Percentiles rank a stretch among this genome's conserved stretches.
These are phyloP conservation scores for Magnaporthiopsis incrustans DNA, from an alignment of 2,329 filamentous ascomycete genomes.

Conservation along the genomic window DNA sequence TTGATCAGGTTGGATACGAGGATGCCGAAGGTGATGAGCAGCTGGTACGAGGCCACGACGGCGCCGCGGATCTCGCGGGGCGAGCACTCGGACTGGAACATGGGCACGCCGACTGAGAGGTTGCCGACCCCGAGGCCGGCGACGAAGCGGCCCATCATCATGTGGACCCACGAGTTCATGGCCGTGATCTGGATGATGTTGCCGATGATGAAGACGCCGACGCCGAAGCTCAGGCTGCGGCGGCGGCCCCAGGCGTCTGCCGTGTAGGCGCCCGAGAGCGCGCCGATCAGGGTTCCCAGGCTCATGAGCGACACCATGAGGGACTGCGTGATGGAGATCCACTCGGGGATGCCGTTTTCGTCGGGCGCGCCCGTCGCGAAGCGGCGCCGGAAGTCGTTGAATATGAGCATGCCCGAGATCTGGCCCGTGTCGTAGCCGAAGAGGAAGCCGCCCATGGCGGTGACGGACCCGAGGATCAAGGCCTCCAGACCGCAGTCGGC, in stretches of 20 bases:
- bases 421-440: conserved; percentile 54
- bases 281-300: conserved; percentile 47
- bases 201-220: conserved; percentile 53
- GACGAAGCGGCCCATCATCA: conserved; percentile 57
- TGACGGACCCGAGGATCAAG: conserved; percentile 5
- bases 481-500: conserved; percentile 8
- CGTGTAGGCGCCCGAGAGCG: conserved; percentile 44
- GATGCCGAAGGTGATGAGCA: conserved; percentile 66
- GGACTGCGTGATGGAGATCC: conserved; percentile 34
- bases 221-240: conserved; percentile 43
- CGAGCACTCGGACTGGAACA: conserved; percentile 58
- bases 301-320: conserved; percentile 49
- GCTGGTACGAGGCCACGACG: conserved; percentile 62
- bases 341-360: conserved; percentile 26
- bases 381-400: conserved; percentile 45
- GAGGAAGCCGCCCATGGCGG: conserved; percentile 10
- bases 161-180: conserved; percentile 51
- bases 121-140: conserved; percentile 61
- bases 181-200: conserved; percentile 60
- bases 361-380: conserved; percentile 38
- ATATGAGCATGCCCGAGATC: conserved; percentile 43
- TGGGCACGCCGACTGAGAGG: conserved; percentile 56
- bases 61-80: conserved; percentile 56
- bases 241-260: conserved; percentile 51
- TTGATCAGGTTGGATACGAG: conserved; percentile 48